Evolutionary conservation across 1,139 yeast genomes (phyloP).

Genomic region (Geotrichum macrosporum): DNA sequence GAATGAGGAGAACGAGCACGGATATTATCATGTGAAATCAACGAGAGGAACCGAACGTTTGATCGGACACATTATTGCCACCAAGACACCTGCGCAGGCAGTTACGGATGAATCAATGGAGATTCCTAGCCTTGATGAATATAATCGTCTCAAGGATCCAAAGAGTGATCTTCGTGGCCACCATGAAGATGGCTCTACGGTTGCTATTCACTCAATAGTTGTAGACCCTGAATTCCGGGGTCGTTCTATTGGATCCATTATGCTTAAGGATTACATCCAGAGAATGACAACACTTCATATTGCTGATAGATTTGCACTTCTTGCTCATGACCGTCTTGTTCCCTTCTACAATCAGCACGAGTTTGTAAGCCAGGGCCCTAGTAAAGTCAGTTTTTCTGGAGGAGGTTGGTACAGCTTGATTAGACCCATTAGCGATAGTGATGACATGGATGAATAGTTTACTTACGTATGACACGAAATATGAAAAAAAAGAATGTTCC

Average conservation of each 20-base stretch:
- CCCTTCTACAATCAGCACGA: slow-evolving; percentile 81
- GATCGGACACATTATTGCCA: slow-evolving; percentile 79
- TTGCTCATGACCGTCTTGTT: slow-evolving; percentile 64
- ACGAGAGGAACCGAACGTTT: slow-evolving; percentile 52
- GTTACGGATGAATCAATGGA: slow-evolving; percentile 69
- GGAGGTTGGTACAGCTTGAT: slow-evolving; percentile 15
- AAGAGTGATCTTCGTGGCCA: slow-evolving; percentile 56
- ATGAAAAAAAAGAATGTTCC: too few relatives aligned
- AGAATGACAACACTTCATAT: slow-evolving; percentile 81
- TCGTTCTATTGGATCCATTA: slow-evolving; percentile 73
- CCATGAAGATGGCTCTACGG: slow-evolving; percentile 62
- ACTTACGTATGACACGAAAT: background rate
- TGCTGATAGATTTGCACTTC: slow-evolving; percentile 70
- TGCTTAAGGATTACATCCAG: slow-evolving; percentile 85
- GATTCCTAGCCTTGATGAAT: slow-evolving; percentile 44
- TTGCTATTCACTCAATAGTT: slow-evolving; percentile 81
- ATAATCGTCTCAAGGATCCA: slow-evolving; percentile 27
- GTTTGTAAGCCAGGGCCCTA: slow-evolving; percentile 62
- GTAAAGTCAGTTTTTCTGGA: slow-evolving; percentile 42
- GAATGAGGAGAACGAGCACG: background rate
- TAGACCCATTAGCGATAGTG: background rate
- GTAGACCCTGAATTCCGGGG: slow-evolving; percentile 77
- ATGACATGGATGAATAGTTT: background rate
- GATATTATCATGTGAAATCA: slow-evolving; percentile 39
- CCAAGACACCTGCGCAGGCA: slow-evolving; percentile 47